Evolutionary conservation across 768 basidiomycete genomes (phyloP).

Genomic region (Tulasnella sp.): DNA sequence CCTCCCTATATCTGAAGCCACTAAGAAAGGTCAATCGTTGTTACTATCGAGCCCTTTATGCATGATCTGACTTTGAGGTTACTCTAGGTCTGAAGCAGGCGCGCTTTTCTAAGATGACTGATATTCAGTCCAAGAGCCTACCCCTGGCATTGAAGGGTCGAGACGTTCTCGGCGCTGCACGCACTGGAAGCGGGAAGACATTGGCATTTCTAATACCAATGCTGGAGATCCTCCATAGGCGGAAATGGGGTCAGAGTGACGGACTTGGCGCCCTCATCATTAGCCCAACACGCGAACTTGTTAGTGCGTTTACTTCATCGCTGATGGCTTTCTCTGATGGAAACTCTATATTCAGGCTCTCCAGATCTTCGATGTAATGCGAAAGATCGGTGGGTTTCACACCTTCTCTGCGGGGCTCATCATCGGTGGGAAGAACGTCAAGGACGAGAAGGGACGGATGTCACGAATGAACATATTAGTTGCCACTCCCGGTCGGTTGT

Average conservation of each 20-base stretch:
- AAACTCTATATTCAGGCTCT: slow-evolving; percentile 53
- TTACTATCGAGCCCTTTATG: neutral
- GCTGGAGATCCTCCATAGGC: slow-evolving; percentile 52
- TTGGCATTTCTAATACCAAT: slow-evolving; percentile 61
- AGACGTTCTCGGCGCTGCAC: slow-evolving; percentile 58
- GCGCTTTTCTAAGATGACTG: slow-evolving; percentile 79
- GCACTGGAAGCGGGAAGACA: slow-evolving; percentile 66
- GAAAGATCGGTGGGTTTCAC: slow-evolving; percentile 87
- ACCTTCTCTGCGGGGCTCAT: slow-evolving; percentile 88
- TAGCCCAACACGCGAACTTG: slow-evolving; percentile 87
- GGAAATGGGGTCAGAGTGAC: slow-evolving; percentile 62
- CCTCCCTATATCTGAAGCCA: slow-evolving; percentile 66
- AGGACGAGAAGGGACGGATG: slow-evolving; percentile 82
- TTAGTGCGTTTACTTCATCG: slow-evolving; percentile 31
- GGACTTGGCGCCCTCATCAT: slow-evolving; percentile 84
- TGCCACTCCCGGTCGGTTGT: slow-evolving; percentile 85
- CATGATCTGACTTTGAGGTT: neutral
- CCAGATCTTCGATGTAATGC: slow-evolving; percentile 93
- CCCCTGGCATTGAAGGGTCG: slow-evolving; percentile 50
- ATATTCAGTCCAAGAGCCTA: slow-evolving; percentile 55
- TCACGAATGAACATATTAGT: slow-evolving; percentile 97
- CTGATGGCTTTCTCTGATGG: neutral
- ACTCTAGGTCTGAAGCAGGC: slow-evolving; percentile 72
- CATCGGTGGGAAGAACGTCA: slow-evolving; percentile 92
- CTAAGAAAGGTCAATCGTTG: slow-evolving; percentile 50